Evolutionary conservation across 495 filamentous ascomycete species (phyloP).

Genomic region (Chaetomium tenue): DNA sequence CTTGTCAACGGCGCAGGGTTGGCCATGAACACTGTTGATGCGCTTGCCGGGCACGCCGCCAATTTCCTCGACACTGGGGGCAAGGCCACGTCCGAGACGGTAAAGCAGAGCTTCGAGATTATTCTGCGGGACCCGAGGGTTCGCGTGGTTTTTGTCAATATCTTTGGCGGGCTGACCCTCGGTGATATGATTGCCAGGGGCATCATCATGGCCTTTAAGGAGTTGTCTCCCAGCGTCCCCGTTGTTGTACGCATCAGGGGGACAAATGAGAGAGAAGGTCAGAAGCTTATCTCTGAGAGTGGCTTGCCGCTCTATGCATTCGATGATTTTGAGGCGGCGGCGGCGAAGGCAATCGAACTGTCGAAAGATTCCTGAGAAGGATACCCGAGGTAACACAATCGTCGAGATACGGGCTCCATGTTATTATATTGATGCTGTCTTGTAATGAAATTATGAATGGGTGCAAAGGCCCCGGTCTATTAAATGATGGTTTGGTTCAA

Average conservation of each 20-base stretch:
- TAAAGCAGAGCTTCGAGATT: constrained; percentile 70
- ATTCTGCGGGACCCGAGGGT: constrained; percentile 71
- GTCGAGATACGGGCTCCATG: too few species aligned
- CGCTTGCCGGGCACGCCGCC: constrained; percentile 63
- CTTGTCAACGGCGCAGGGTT: constrained; percentile 86
- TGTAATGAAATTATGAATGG: background rate
- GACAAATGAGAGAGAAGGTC: constrained; percentile 75
- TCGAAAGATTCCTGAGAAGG: constrained; percentile 33
- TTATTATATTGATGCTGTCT: background rate
- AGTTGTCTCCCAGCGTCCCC: constrained; percentile 66
- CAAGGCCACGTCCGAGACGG: constrained; percentile 82
- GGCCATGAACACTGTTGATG: constrained; percentile 90
- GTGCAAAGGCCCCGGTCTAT: too few species aligned
- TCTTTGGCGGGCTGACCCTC: constrained; percentile 83
- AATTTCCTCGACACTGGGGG: constrained; percentile 92
- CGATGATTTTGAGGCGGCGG: constrained; percentile 80
- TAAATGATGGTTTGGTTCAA: constrained; percentile 9
- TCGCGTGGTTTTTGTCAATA: constrained; percentile 78
- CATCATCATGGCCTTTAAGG: constrained; percentile 72
- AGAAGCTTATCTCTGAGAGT: constrained; percentile 74
- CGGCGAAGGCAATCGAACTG: constrained; percentile 68
- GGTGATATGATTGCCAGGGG: constrained; percentile 89
- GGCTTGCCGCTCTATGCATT: constrained; percentile 71
- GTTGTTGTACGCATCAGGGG: constrained; percentile 83
- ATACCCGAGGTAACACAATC: too few species aligned